phyloP scores from a whole-genome alignment of 257 asterid genomes.

The Solanum tarijense region DNA sequence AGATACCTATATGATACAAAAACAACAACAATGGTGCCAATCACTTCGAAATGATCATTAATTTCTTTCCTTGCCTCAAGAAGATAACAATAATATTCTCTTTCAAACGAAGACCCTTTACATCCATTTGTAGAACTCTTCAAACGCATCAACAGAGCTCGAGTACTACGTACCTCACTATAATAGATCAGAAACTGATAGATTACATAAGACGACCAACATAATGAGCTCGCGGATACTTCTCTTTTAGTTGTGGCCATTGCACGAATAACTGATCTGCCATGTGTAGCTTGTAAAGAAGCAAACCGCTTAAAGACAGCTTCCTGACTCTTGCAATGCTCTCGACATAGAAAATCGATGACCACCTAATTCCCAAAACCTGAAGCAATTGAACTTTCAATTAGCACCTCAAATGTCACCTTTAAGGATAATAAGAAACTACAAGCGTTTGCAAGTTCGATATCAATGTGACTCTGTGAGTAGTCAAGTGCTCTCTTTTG shows the following conservation, averaged over 20 bases:
- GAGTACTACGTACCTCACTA: neutral
- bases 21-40: neutral
- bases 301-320: constrained; percentile 78
- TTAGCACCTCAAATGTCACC: neutral
- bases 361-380: constrained; percentile 81
- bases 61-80: neutral
- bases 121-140: neutral
- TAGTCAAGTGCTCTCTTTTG: neutral
- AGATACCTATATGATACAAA: neutral
- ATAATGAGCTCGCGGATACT: constrained; percentile 73
- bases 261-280: constrained; percentile 90
- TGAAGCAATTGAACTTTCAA: constrained; percentile 4
- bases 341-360: constrained; percentile 75
- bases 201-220: constrained; percentile 79
- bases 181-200: neutral
- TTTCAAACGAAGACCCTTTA: neutral
- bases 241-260: constrained; percentile 74
- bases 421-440: neutral
- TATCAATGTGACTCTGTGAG: neutral
- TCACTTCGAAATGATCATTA: neutral
- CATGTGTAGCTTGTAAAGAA: constrained; percentile 66
- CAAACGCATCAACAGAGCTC: neutral
- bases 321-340: constrained; percentile 92
- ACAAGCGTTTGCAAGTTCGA: neutral
- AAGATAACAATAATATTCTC: neutral